These are phyloP conservation scores for Populus hybrid DNA, from an alignment of 441 rosid genomes.

Conservation along the genomic window DNA sequence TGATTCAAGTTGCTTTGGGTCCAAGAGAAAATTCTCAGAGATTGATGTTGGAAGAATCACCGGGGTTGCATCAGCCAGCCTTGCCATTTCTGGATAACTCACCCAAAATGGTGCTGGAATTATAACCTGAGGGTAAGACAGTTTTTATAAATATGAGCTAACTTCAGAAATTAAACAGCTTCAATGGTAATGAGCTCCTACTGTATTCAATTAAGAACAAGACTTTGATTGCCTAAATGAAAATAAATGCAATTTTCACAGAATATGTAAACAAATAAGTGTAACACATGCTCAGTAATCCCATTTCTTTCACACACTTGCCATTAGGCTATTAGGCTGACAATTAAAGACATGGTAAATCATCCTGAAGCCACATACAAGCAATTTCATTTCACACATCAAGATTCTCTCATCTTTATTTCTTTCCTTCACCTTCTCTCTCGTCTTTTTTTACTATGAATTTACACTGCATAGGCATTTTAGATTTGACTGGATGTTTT, in stretches of 20 bases:
- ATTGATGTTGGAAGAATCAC: constrained; percentile 79
- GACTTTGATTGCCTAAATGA: background rate
- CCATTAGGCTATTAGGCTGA: too few species aligned
- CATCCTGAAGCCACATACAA: too few species aligned
- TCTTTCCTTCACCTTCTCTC: too few species aligned
- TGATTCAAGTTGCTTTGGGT: constrained; percentile 74
- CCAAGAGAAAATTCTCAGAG: constrained; percentile 70
- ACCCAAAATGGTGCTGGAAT: constrained; percentile 97
- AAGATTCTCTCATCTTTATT: too few species aligned
- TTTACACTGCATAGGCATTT: too few species aligned
- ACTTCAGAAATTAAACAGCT: constrained; percentile 4
- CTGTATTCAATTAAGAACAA: too few species aligned
- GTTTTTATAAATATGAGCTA: background rate
- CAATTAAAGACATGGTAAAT: too few species aligned
- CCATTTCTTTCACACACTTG: background rate
- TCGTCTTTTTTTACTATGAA: too few species aligned
- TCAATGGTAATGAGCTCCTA: background rate
- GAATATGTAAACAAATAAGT: background rate
- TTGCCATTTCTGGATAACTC: constrained; percentile 96
- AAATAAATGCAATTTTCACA: background rate
- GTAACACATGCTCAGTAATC: background rate
- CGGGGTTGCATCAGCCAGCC: constrained; percentile 91
- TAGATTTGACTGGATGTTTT: too few species aligned
- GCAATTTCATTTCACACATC: too few species aligned
- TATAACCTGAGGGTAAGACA: constrained; percentile 50